phyloP scores from a whole-genome alignment of 2,329 filamentous ascomycete species.

The Fusarium sp. region DNA sequence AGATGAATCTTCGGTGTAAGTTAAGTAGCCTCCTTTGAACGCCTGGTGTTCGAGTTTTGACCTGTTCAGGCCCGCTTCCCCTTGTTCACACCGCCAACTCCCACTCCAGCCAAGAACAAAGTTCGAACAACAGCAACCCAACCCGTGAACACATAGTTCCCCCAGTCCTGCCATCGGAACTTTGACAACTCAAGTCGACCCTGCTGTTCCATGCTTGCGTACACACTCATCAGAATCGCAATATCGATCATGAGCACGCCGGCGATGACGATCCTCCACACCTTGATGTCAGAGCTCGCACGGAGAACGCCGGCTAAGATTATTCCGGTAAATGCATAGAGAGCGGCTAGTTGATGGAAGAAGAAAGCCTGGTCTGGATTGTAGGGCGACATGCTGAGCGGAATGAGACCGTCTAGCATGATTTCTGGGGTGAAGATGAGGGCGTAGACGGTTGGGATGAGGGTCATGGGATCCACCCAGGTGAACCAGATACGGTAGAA shows the following conservation, averaged over 20 bases:
- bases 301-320: conserved; percentile 30
- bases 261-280: conserved; percentile 40
- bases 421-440: conserved; percentile 36
- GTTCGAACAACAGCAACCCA: conserved; percentile 33
- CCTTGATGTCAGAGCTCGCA: conserved; percentile 34
- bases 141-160: conserved; percentile 33
- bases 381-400: conserved; percentile 24
- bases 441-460: conserved; percentile 32
- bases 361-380: conserved; percentile 45
- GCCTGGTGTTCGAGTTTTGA: no score
- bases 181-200: conserved; percentile 11
- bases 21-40: no score
- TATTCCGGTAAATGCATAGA: conserved; percentile 39
- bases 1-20: no score
- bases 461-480: conserved; percentile 36
- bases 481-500: conserved; percentile 49
- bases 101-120: conserved; percentile 41
- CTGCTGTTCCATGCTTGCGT: conserved; percentile 40
- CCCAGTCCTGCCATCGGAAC: conserved; percentile 42
- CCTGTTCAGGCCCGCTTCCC: conserved; percentile 21
- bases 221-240: conserved; percentile 34
- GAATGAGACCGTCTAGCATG: conserved; percentile 41
- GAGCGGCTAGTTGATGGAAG: conserved; percentile 43
- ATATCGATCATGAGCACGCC: conserved; percentile 43
- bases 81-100: conserved; percentile 21